Conservation (phyloP, 139 green algal genomes). For the Asterochloris erici region DNA sequence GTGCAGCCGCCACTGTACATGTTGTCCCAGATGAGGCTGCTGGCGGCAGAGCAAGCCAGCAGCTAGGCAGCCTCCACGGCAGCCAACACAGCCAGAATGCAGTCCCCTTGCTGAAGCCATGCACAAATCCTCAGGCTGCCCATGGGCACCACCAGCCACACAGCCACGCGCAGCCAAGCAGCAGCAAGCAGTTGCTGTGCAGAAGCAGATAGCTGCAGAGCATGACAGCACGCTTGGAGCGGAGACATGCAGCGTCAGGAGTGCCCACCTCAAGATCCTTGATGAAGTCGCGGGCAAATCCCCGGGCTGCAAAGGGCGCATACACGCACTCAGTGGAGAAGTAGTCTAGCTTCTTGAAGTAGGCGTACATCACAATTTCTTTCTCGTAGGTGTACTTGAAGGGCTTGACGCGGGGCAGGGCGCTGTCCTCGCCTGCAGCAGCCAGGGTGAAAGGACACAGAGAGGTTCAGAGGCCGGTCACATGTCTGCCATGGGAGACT, state of each 20-base stretch:
- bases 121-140: background rate
- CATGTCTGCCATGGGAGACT: too few species aligned
- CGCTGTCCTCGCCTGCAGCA: conserved; percentile 47
- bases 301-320: conserved; percentile 88
- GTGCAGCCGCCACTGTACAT: too few species aligned
- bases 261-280: conserved; percentile 88
- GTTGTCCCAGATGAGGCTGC: too few species aligned
- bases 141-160: background rate
- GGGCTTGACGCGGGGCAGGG: conserved; percentile 91
- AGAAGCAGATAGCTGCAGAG: background rate
- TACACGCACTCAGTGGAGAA: conserved; percentile 97
- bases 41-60: too few species aligned
- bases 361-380: conserved; percentile 99
- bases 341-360: conserved; percentile 98
- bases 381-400: conserved; percentile 98
- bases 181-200: background rate
- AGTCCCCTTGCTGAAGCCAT: background rate
- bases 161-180: background rate
- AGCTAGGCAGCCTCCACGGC: too few species aligned
- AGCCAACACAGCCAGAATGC: background rate
- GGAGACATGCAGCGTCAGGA: background rate
- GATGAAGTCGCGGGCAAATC: conserved; percentile 89
- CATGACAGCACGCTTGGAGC: background rate
- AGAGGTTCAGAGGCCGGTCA: too few species aligned
- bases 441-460: too few species aligned